phyloP scores from a whole-genome alignment of 208 protist genomes.

The Entamoeba histolytica region DNA sequence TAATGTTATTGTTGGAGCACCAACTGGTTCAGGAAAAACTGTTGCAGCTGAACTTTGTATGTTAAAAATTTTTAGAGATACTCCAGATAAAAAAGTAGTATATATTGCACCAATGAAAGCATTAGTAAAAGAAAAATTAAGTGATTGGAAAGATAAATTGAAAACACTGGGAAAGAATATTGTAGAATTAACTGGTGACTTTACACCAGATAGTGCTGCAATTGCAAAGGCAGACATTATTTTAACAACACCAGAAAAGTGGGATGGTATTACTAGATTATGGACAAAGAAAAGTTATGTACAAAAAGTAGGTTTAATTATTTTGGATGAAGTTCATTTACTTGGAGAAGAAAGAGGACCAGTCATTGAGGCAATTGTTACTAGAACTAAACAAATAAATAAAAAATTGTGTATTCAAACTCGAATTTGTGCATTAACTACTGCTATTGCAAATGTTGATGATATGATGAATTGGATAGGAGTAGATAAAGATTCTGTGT shows the following conservation, averaged over 20 bases:
- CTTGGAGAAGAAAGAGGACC: constrained; percentile 89
- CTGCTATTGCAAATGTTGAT: constrained; percentile 82
- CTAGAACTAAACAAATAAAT: constrained; percentile 57
- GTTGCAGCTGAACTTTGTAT: constrained; percentile 88
- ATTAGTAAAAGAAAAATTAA: constrained; percentile 85
- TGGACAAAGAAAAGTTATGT: constrained; percentile 85
- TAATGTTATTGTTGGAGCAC: constrained; percentile 85
- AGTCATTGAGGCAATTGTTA: constrained; percentile 67
- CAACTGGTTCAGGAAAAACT: constrained; percentile 87
- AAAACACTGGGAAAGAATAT: constrained; percentile 60
- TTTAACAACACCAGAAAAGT: constrained; percentile 96
- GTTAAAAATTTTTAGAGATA: constrained; percentile 57
- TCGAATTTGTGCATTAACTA: constrained; percentile 90
- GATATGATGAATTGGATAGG: constrained; percentile 92
- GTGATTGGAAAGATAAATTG: constrained; percentile 78
- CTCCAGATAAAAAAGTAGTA: constrained; percentile 57
- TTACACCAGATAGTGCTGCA: constrained; percentile 51
- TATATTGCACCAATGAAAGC: constrained; percentile 98
- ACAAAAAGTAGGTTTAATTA: constrained; percentile 66
- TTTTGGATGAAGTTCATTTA: constrained; percentile 95
- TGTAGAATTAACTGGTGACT: constrained; percentile 89
- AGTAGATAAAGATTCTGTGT: constrained; percentile 61
- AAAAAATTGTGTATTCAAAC: constrained; percentile 61
- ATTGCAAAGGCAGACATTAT: constrained; percentile 66
- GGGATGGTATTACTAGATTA: constrained; percentile 89